Base-by-base conservation (phyloP, 2,329 filamentous ascomycete species). In the Neobulgaria alba region DNA sequence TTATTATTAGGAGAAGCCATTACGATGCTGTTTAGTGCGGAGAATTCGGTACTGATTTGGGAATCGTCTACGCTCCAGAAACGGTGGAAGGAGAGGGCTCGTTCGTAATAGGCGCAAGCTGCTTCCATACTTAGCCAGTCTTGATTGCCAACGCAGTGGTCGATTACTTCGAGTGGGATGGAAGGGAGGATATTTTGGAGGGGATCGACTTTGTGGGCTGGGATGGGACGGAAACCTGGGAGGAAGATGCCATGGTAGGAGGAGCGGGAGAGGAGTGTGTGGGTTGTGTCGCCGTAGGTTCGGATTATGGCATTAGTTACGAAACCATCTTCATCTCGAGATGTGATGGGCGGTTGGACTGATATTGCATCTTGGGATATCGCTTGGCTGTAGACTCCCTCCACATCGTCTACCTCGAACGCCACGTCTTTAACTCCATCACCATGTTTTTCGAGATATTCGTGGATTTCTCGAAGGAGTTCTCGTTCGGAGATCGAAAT, bases 101-200 rank as follows among this genome's bases (percentile, higher is more conserved):
- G 77, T 67, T 95, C 89, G 68, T 95, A 96, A 63, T 73, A 79
- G 42, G 65, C 70, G 59, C 75, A 79, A 26, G 75, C 76, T 10
- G 69, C 69, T 45, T 69, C 68, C 77, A 96, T 94, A 63, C 89
- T 81, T 63, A 88, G 73, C 90, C 90, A 95, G 64, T 87, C 83
- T 69, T 95, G 89, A 70, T 96, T 95, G 51, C 90, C 90, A 54
- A 96, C 90, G 64, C 90, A 95, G 72, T 96, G 90, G 67, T 96
- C 90, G 65, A 96, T 88, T 52, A 78, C 78, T 47, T 75, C 73
- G 40, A 95, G 73, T 8, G 68, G 62, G 10, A 94, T 75, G 1
- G 66, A 55, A 0, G 88, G 86, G 16, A 86, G 67, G 19, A 61
- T 33, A 9, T 67, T 52, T 15, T 52, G 42, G 2, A 60, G 45